These are phyloP conservation scores for Picea mariana DNA, from an alignment of 83 land plant genomes.

Conservation along the genomic window DNA sequence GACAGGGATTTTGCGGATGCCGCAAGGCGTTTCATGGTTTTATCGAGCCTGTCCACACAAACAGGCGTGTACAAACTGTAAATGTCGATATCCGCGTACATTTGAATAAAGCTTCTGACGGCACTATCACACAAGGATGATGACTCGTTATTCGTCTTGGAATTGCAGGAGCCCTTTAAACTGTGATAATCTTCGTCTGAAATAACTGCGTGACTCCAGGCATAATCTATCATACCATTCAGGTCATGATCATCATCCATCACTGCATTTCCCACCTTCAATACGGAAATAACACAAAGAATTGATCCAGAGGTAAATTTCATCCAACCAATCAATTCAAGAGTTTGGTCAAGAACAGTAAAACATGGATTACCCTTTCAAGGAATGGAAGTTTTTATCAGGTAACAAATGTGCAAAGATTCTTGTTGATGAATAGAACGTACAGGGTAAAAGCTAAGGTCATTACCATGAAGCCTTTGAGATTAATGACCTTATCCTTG, in stretches of 20 bases:
- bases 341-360: neutral
- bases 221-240: constrained; percentile 52
- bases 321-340: neutral
- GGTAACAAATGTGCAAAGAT: neutral
- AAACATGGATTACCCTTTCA: neutral
- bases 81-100: constrained; percentile 47
- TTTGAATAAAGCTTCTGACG: constrained; percentile 20
- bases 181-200: constrained; percentile 50
- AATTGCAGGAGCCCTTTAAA: constrained; percentile 41
- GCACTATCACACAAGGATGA: constrained; percentile 19
- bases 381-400: neutral
- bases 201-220: constrained; percentile 66
- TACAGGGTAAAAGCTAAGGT: neutral
- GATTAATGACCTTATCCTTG: constrained; percentile 41
- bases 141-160: neutral
- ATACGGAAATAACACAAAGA: neutral
- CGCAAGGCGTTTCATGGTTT: constrained; percentile 6
- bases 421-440: neutral
- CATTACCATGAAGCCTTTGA: constrained; percentile 73
- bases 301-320: neutral
- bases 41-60: constrained; percentile 18
- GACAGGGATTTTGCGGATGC: constrained; percentile 20
- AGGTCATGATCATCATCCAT: constrained; percentile 47
- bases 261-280: constrained; percentile 73
- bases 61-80: constrained; percentile 61